These are phyloP conservation scores for Macrophomina phaseolina DNA, from an alignment of 2,329 filamentous ascomycete genomes.

Conservation along the genomic window DNA sequence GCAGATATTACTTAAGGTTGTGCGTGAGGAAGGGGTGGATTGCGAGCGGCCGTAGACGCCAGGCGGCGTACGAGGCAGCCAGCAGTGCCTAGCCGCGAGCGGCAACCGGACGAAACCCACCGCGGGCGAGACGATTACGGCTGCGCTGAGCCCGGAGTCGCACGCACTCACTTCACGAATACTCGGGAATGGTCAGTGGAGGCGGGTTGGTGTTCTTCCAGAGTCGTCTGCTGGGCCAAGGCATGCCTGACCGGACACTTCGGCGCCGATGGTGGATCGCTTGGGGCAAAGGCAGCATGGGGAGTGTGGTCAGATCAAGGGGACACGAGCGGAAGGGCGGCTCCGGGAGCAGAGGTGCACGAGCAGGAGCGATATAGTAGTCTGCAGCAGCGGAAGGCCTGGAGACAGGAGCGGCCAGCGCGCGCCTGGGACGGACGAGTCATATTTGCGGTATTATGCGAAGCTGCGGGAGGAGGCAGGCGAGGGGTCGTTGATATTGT, in stretches of 20 bases:
- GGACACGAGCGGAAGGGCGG: neutral
- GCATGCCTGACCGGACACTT: neutral
- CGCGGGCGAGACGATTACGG: neutral
- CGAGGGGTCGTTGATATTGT: slow-evolving; percentile 27
- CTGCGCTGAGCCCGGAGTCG: neutral
- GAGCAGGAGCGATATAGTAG: neutral
- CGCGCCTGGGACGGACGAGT: slow-evolving; percentile 5
- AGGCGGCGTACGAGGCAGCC: neutral
- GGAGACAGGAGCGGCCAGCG: neutral
- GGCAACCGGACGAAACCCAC: neutral
- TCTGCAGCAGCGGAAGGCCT: neutral
- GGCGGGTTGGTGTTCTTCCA: neutral
- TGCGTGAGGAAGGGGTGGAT: neutral
- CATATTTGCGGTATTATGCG: slow-evolving; percentile 23
- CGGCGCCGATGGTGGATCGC: slow-evolving; percentile 1
- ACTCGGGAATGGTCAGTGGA: neutral
- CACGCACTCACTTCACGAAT: slow-evolving; percentile 1
- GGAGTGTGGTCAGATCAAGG: neutral
- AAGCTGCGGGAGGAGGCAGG: slow-evolving; percentile 14
- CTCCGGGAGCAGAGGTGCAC: neutral
- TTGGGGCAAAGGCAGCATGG: neutral
- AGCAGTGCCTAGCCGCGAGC: neutral
- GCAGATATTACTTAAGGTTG: slow-evolving; percentile 7
- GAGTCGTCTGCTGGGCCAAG: neutral
- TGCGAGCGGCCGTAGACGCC: neutral